These are phyloP conservation scores for Xerocomus brunneocitrinus DNA, from an alignment of 768 basidiomycete genomes.

Conservation along the genomic window DNA sequence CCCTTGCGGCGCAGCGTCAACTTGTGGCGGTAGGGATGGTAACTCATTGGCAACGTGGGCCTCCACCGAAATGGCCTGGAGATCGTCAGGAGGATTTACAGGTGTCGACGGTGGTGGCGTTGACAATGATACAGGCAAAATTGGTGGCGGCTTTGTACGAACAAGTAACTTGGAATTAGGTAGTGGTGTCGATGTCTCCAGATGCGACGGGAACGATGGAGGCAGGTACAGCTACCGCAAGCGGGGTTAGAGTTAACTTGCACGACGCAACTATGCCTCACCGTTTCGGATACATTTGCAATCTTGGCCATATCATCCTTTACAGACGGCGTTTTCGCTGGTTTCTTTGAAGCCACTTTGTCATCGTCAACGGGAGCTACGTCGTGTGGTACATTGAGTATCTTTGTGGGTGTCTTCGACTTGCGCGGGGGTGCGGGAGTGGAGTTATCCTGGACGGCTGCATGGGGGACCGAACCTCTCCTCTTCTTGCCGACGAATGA, in stretches of 20 bases:
- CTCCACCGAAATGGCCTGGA: conserved; percentile 4
- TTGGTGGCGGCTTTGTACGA: conserved; percentile 43
- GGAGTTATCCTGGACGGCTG: conserved; percentile 3
- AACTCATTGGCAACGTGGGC: conserved; percentile 8
- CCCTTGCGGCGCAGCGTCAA: conserved; percentile 13
- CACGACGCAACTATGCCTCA: conserved; percentile 21
- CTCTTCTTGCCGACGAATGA: conserved; percentile 21
- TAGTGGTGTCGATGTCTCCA: conserved; percentile 52
- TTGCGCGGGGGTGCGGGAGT: conserved; percentile 8
- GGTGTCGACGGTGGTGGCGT: conserved; percentile 22
- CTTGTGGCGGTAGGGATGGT: conserved; percentile 14
- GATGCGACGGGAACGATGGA: conserved; percentile 51
- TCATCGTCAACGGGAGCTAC: background rate
- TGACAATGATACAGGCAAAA: conserved; percentile 28
- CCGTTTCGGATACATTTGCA: conserved; percentile 35
- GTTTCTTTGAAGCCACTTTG: background rate
- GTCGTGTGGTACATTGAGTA: background rate
- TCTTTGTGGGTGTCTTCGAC: conserved; percentile 11
- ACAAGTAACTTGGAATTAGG: conserved; percentile 14
- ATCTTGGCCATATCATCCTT: conserved; percentile 24
- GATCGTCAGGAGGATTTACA: conserved; percentile 18
- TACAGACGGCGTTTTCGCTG: conserved; percentile 1
- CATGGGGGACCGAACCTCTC: conserved; percentile 5
- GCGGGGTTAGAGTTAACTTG: conserved; percentile 12
- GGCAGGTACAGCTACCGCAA: conserved; percentile 42